Evolutionary conservation across 2,329 filamentous ascomycete species (phyloP).

Genomic region (Fusarium zealandicum): DNA sequence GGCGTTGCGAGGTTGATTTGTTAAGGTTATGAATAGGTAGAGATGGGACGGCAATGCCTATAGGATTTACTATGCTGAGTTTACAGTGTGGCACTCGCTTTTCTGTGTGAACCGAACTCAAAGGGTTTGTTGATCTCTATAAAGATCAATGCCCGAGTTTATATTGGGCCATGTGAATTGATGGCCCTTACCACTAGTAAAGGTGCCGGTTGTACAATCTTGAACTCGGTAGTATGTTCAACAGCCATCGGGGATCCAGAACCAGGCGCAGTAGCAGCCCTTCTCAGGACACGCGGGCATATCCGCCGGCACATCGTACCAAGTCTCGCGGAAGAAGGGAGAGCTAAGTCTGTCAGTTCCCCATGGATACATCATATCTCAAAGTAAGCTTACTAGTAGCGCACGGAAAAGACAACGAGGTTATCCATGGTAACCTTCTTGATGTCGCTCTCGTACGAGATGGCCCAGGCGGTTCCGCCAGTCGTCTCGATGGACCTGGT

Average conservation of each 20-base stretch:
- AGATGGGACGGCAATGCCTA: neutral
- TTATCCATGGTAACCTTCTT: conserved; percentile 57
- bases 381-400: conserved; percentile 47
- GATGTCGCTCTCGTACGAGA: conserved; percentile 57
- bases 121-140: too few relatives aligned
- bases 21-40: conserved; percentile 6
- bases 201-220: conserved; percentile 9
- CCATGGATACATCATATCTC: too few relatives aligned
- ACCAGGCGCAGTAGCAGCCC: conserved; percentile 44
- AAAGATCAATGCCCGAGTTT: too few relatives aligned
- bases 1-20: conserved; percentile 9
- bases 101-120: neutral
- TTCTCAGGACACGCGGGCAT: conserved; percentile 40
- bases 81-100: neutral
- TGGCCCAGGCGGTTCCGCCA: conserved; percentile 58
- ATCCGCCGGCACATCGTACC: conserved; percentile 41
- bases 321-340: conserved; percentile 43
- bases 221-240: neutral
- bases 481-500: conserved; percentile 52
- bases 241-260: conserved; percentile 42
- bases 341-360: conserved; percentile 24
- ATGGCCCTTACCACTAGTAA: neutral
- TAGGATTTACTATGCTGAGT: neutral
- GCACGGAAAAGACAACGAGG: conserved; percentile 58
- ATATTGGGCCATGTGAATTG: neutral